Evolutionary conservation across 495 filamentous ascomycete species (phyloP).

Genomic region (Cercophora sp.): DNA sequence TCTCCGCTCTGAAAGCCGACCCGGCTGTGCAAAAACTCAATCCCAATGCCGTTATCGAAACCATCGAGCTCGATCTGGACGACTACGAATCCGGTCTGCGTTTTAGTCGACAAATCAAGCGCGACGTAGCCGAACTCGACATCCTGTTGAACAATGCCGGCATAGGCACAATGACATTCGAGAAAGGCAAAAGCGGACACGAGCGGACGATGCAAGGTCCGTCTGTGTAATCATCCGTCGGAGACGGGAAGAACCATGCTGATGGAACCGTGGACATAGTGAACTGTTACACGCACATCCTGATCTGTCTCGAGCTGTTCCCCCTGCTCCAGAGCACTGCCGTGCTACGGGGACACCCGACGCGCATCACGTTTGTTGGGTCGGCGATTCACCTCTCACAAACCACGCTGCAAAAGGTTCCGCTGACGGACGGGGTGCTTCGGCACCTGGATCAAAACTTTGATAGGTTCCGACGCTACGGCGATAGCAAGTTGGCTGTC

Average conservation of each 20-base stretch:
- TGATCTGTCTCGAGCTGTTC: constrained; percentile 1
- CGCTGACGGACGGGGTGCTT: not conserved
- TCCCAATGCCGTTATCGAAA: not conserved
- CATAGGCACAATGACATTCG: not conserved
- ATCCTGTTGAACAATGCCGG: constrained; percentile 7
- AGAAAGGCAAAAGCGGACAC: not conserved
- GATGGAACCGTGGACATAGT: not conserved
- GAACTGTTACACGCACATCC: constrained; percentile 8
- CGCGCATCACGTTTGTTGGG: not conserved
- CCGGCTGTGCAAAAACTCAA: not conserved
- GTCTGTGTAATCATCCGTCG: not conserved
- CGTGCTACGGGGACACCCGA: not conserved
- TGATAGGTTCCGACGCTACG: not conserved
- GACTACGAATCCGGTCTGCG: constrained; percentile 4
- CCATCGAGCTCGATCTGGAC: constrained; percentile 8
- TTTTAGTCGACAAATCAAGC: not conserved
- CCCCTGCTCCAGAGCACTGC: constrained; percentile 2
- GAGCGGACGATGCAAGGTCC: constrained; percentile 6
- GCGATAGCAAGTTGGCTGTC: not conserved
- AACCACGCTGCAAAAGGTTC: not conserved
- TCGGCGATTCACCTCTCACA: not conserved
- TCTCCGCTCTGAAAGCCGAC: not conserved
- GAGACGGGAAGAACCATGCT: not conserved
- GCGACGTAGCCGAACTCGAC: constrained; percentile 1
- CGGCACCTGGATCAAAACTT: not conserved